Evolutionary conservation across 345 rosid genomes (phyloP).

Genomic region (Laguncularia racemosa): DNA sequence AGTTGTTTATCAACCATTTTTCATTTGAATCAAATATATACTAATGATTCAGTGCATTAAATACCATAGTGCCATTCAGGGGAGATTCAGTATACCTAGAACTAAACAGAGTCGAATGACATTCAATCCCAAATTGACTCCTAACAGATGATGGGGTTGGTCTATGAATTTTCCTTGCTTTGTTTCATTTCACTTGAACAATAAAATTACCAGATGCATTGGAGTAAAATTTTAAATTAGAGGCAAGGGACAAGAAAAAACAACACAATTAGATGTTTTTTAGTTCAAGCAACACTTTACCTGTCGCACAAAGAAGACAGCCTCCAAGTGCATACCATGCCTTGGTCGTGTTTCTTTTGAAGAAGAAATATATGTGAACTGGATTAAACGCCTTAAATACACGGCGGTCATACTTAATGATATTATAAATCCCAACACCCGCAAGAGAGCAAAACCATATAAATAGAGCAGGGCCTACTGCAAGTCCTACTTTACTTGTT

Average conservation of each 20-base stretch:
- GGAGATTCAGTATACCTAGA: no score
- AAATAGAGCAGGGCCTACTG: constrained; percentile 88
- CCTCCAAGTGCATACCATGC: constrained; percentile 99
- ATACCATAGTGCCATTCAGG: no score
- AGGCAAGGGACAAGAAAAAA: neutral
- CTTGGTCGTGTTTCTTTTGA: constrained; percentile 74
- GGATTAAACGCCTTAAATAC: constrained; percentile 92
- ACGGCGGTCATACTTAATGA: constrained; percentile 62
- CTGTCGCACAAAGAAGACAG: constrained; percentile 97
- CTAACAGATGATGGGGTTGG: no score
- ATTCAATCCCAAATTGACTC: no score
- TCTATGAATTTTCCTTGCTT: no score
- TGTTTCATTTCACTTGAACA: no score
- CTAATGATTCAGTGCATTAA: no score
- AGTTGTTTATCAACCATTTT: no score
- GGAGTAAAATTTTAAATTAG: neutral
- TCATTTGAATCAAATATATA: no score
- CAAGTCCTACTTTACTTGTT: constrained; percentile 97
- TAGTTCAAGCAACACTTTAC: constrained; percentile 23
- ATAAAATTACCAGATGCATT: no score
- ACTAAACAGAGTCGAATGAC: no score
- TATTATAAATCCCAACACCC: constrained; percentile 80
- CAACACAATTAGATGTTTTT: neutral
- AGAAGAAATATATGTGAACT: constrained; percentile 73
- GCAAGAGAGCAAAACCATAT: constrained; percentile 97